phyloP scores from a whole-genome alignment of 441 rosid species.

The Gossypium schwendimanii region DNA sequence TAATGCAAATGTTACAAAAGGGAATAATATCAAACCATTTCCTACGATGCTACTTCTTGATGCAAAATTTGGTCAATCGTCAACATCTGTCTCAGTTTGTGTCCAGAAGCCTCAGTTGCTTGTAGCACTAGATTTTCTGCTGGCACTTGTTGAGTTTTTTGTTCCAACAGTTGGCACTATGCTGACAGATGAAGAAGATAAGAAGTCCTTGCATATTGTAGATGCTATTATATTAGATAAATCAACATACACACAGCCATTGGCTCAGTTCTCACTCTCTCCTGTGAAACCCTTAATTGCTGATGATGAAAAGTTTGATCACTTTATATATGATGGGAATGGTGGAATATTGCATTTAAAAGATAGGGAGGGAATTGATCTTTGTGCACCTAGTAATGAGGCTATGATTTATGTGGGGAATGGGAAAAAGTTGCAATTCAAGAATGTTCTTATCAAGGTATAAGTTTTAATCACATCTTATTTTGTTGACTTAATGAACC shows the following conservation, averaged over 20 bases:
- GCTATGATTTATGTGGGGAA: conserved; percentile 70
- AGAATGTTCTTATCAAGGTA: conserved; percentile 84
- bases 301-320: conserved; percentile 68
- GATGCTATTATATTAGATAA: conserved; percentile 66
- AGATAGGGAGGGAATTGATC: conserved; percentile 59
- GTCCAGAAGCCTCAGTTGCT: conserved; percentile 93
- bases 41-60: conserved; percentile 93
- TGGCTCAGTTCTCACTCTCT: conserved; percentile 60
- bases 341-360: conserved; percentile 72
- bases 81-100: conserved; percentile 54
- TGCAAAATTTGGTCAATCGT: conserved; percentile 65
- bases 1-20: conserved; percentile 28
- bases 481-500: conserved; percentile 6
- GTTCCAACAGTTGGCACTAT: conserved; percentile 69
- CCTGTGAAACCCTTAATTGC: conserved; percentile 79
- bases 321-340: conserved; percentile 83
- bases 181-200: conserved; percentile 66
- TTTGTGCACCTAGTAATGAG: conserved; percentile 63
- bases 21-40: conserved; percentile 38
- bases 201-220: conserved; percentile 36
- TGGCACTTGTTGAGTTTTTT: conserved; percentile 89
- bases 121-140: conserved; percentile 94
- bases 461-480: neutral
- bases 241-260: conserved; percentile 55
- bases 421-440: conserved; percentile 76